phyloP scores from a whole-genome alignment of 495 filamentous ascomycete species.

The Arthonia radiata region DNA sequence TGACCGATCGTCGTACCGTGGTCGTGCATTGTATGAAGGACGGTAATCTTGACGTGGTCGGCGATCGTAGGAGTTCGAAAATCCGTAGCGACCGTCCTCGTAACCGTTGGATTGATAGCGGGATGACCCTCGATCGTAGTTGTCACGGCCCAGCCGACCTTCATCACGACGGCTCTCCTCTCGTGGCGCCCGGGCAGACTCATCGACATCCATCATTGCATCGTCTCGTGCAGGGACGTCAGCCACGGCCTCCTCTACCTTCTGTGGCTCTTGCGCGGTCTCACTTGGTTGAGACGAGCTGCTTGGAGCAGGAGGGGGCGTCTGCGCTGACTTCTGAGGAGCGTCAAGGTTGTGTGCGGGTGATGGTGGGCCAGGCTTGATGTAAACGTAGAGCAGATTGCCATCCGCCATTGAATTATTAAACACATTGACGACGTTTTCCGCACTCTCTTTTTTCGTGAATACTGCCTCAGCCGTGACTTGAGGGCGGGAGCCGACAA shows the following conservation, averaged over 20 bases:
- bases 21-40: too few relatives aligned
- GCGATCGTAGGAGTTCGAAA: slow-evolving; percentile 1
- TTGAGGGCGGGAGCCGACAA: slow-evolving; percentile 43
- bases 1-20: too few relatives aligned
- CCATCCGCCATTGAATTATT: slow-evolving; percentile 69
- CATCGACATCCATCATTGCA: slow-evolving; percentile 14
- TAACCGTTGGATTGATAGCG: slow-evolving; percentile 1
- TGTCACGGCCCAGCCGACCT: slow-evolving; percentile 2
- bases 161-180: slow-evolving; percentile 1
- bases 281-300: slow-evolving; percentile 1
- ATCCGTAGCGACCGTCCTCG: slow-evolving; percentile 11
- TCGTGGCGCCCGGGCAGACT: slow-evolving; percentile 3
- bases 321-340: slow-evolving; percentile 2
- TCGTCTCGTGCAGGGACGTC: slow-evolving; percentile 1
- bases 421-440: slow-evolving; percentile 59
- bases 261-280: background rate
- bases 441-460: slow-evolving; percentile 48
- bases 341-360: slow-evolving; percentile 1
- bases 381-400: slow-evolving; percentile 49
- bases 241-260: too few relatives aligned
- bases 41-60: too few relatives aligned
- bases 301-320: background rate
- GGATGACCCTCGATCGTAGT: slow-evolving; percentile 1
- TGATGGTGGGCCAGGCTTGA: slow-evolving; percentile 20
- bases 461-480: slow-evolving; percentile 77